phyloP scores from a whole-genome alignment of 306 rosid species.

The Pyrus bretschneideri region DNA sequence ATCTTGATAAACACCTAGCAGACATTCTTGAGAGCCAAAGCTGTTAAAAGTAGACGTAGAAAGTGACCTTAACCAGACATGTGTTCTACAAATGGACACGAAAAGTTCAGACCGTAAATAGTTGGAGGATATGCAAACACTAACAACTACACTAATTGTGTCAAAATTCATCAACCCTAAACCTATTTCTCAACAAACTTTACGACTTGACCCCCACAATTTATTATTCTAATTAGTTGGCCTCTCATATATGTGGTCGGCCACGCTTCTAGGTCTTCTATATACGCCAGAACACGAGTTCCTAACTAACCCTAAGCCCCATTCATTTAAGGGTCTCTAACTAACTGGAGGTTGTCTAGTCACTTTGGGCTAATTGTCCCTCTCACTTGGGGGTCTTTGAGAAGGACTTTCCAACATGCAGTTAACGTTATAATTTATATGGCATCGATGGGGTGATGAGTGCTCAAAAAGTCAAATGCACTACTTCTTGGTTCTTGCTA shows the following conservation, averaged over 20 bases:
- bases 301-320: background rate
- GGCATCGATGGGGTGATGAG: background rate
- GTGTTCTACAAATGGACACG: background rate
- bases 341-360: background rate
- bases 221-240: background rate
- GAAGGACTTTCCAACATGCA: background rate
- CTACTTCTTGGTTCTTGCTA: background rate
- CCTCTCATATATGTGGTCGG: background rate
- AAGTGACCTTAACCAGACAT: slow-evolving; percentile 20
- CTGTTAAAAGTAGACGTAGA: background rate
- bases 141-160: background rate
- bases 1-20: background rate
- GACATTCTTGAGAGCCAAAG: background rate
- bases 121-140: background rate
- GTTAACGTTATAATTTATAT: background rate
- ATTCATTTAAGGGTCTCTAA: background rate
- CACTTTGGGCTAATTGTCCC: background rate
- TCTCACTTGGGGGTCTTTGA: background rate
- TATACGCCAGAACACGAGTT: background rate
- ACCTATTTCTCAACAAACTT: background rate
- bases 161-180: background rate
- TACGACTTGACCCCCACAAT: background rate
- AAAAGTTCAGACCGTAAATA: background rate
- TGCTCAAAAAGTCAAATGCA: background rate
- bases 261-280: background rate